Evolutionary conservation across 2,329 filamentous ascomycete species (phyloP).

Genomic region (Nothopassalora personata): DNA sequence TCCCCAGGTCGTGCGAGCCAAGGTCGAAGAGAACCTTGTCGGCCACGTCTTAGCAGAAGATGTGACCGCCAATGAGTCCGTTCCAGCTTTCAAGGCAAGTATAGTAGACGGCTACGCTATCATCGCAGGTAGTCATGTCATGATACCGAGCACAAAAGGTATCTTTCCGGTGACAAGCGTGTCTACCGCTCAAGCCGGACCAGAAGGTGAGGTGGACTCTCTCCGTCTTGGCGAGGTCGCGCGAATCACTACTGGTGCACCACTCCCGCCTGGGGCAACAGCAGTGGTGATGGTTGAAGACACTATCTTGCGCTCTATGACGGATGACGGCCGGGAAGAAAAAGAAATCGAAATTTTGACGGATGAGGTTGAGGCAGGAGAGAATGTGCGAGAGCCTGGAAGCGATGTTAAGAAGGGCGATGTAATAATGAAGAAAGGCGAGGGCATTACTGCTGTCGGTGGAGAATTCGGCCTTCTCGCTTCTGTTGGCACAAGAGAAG

Average conservation of each 20-base stretch:
- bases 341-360: constrained; percentile 82
- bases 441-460: constrained; percentile 77
- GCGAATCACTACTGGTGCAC: constrained; percentile 90
- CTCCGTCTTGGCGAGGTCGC: constrained; percentile 72
- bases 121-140: constrained; percentile 47
- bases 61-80: constrained; percentile 71
- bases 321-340: constrained; percentile 77
- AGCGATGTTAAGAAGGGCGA: constrained; percentile 72
- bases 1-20: constrained; percentile 51
- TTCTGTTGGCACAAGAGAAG: constrained; percentile 68
- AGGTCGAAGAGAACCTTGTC: constrained; percentile 62
- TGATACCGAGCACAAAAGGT: constrained; percentile 61
- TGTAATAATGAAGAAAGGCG: constrained; percentile 68
- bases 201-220: constrained; percentile 56
- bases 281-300: constrained; percentile 97
- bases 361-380: constrained; percentile 64
- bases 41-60: constrained; percentile 78
- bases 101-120: constrained; percentile 97
- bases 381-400: constrained; percentile 87
- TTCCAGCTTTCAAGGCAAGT: constrained; percentile 89
- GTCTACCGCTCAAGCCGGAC: constrained; percentile 73
- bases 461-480: constrained; percentile 89
- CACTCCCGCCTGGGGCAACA: constrained; percentile 79
- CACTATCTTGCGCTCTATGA: constrained; percentile 68
- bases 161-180: constrained; percentile 80